These are phyloP conservation scores for Penicillium crystallinum DNA, from an alignment of 495 filamentous ascomycete species.

Conservation along the genomic window DNA sequence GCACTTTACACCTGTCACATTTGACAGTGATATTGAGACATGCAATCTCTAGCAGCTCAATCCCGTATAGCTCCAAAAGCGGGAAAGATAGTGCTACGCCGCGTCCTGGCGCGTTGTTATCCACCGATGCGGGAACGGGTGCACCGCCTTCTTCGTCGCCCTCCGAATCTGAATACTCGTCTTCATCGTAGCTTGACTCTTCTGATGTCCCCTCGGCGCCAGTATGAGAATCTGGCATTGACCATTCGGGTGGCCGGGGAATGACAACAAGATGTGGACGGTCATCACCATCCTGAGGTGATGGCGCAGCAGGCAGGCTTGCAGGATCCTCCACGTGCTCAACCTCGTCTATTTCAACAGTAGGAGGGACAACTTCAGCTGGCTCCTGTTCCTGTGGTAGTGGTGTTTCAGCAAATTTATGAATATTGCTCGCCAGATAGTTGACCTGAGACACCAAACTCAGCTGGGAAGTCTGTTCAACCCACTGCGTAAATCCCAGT, in stretches of 20 bases:
- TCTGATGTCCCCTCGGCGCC: constrained; percentile 30
- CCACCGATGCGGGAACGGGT: constrained; percentile 28
- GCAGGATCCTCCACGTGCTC: constrained; percentile 6
- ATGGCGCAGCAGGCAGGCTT: constrained; percentile 4
- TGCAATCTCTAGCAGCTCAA: constrained; percentile 72
- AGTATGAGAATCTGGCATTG: constrained; percentile 35
- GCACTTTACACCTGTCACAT: constrained; percentile 79
- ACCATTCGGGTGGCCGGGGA: constrained; percentile 81
- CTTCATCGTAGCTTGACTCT: constrained; percentile 33
- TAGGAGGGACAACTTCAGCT: background rate
- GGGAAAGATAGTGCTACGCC: constrained; percentile 83
- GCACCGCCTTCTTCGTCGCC: constrained; percentile 46
- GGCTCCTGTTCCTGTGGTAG: constrained; percentile 21
- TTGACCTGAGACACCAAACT: constrained; percentile 73
- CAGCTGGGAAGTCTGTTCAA: constrained; percentile 51
- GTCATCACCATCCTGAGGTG: constrained; percentile 28
- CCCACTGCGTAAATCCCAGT: constrained; percentile 57
- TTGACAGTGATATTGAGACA: constrained; percentile 69
- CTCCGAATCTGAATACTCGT: constrained; percentile 32
- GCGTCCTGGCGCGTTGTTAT: constrained; percentile 40
- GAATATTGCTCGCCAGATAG: constrained; percentile 69
- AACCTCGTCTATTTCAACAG: background rate
- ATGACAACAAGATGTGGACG: constrained; percentile 69
- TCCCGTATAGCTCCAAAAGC: constrained; percentile 69
- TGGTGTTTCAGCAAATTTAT: constrained; percentile 56